Evolutionary conservation across 1,284 basidiomycete genomes (phyloP).

Genomic region (Puccinia polysora): DNA sequence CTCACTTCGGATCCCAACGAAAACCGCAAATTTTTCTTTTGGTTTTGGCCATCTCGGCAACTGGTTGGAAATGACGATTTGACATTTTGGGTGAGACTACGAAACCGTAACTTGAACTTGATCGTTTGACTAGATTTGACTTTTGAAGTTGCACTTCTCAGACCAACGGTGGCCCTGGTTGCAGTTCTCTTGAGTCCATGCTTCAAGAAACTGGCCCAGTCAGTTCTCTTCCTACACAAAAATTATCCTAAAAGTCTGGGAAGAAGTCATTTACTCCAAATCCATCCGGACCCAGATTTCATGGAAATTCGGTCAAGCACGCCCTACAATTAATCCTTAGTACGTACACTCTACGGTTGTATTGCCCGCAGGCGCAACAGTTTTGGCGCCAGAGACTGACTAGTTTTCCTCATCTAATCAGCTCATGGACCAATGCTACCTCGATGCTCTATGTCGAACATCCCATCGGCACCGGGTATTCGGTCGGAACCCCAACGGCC

Average conservation of each 20-base stretch:
- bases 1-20: constrained; percentile 22
- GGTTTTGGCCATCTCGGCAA: constrained; percentile 31
- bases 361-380: too few species aligned
- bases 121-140: constrained; percentile 17
- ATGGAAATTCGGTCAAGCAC: constrained; percentile 65
- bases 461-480: constrained; percentile 38
- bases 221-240: not conserved
- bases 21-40: constrained; percentile 35
- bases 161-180: constrained; percentile 42
- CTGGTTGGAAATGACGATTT: constrained; percentile 13
- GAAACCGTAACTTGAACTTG: too few species aligned
- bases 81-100: constrained; percentile 40
- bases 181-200: constrained; percentile 40
- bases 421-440: constrained; percentile 36
- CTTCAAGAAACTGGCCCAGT: constrained; percentile 42
- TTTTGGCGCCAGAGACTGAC: not conserved
- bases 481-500: constrained; percentile 15
- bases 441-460: constrained; percentile 40
- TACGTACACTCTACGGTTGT: constrained; percentile 57
- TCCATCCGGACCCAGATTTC: constrained; percentile 37
- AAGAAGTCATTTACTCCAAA: not conserved
- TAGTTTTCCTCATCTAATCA: not conserved
- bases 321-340: constrained; percentile 64
- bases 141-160: not conserved
- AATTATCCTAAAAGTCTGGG: not conserved